phyloP scores from a whole-genome alignment of 2,329 filamentous ascomycete species.

The Chalaropsis ovoidea region DNA sequence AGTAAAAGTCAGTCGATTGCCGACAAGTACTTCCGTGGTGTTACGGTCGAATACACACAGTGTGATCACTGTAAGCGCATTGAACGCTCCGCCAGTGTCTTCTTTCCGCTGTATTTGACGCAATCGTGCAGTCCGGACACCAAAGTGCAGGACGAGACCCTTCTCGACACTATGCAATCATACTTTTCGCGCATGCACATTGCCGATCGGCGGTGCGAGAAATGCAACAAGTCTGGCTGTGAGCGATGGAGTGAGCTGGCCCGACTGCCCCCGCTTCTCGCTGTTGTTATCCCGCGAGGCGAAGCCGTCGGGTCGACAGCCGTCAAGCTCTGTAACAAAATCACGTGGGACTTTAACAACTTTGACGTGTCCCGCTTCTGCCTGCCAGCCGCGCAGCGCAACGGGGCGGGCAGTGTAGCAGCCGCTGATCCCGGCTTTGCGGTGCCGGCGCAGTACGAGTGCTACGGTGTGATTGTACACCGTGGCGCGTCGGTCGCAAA shows the following conservation, averaged over 20 bases:
- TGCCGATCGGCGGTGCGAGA: constrained; percentile 61
- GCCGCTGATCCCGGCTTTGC: constrained; percentile 37
- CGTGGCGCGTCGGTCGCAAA: constrained; percentile 54
- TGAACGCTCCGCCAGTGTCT: constrained; percentile 46
- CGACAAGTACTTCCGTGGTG: constrained; percentile 67
- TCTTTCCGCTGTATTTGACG: constrained; percentile 33
- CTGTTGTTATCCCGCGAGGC: constrained; percentile 61
- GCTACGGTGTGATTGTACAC: constrained; percentile 77
- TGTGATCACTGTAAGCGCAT: constrained; percentile 43
- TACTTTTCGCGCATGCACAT: constrained; percentile 51
- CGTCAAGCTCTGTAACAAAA: constrained; percentile 58
- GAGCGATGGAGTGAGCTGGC: constrained; percentile 66
- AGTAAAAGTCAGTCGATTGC: constrained; percentile 65
- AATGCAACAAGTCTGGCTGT: constrained; percentile 57
- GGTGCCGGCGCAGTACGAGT: constrained; percentile 58
- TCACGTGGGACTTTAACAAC: constrained; percentile 66
- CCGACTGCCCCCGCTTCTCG: constrained; percentile 67
- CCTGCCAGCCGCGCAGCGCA: constrained; percentile 31
- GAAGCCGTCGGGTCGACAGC: constrained; percentile 28
- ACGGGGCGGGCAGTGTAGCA: constrained; percentile 14
- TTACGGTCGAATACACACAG: constrained; percentile 58
- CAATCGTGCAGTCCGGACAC: constrained; percentile 32
- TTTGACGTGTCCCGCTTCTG: constrained; percentile 46
- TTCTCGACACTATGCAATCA: constrained; percentile 49
- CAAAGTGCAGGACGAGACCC: constrained; percentile 44